phyloP scores from a whole-genome alignment of 2,329 filamentous ascomycete species.

The Mariannaea elegans region DNA sequence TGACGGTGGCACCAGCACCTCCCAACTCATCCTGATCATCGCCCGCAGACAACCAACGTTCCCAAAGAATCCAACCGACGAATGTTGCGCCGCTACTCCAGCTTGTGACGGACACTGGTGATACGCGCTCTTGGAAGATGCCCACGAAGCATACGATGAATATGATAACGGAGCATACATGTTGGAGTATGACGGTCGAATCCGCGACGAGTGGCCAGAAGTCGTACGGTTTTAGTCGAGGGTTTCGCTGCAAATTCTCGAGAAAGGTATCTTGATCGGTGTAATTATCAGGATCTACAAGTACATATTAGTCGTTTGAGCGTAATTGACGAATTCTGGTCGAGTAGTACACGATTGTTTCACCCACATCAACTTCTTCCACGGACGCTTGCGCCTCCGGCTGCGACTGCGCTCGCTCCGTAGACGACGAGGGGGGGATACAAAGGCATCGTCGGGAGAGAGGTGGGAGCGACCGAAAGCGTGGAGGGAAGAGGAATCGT shows the following conservation, averaged over 20 bases:
- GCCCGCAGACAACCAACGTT: constrained; percentile 84
- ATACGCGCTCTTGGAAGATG: constrained; percentile 88
- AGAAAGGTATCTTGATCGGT: constrained; percentile 97
- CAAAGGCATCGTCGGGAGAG: constrained; percentile 85
- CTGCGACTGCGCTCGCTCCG: constrained; percentile 70
- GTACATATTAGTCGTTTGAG: constrained; percentile 13
- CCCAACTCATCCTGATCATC: constrained; percentile 58
- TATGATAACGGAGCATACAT: constrained; percentile 93
- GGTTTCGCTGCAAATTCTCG: constrained; percentile 94
- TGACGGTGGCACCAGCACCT: constrained; percentile 47
- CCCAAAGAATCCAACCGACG: constrained; percentile 90
- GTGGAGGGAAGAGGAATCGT: constrained; percentile 42
- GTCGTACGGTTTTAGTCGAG: constrained; percentile 91
- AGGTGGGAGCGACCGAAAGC: constrained; percentile 71
- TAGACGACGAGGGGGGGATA: constrained; percentile 66
- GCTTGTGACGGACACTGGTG: constrained; percentile 86
- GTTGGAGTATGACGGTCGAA: constrained; percentile 95
- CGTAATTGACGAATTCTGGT: neutral
- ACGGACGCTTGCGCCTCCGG: constrained; percentile 75
- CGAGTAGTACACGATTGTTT: constrained; percentile 74
- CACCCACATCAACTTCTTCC: constrained; percentile 98
- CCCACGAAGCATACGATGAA: constrained; percentile 94
- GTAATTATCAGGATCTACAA: constrained; percentile 93
- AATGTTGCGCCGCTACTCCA: constrained; percentile 86
- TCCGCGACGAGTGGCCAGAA: constrained; percentile 98